phyloP scores from a whole-genome alignment of 306 rosid genomes.

The Citrullus amarus region DNA sequence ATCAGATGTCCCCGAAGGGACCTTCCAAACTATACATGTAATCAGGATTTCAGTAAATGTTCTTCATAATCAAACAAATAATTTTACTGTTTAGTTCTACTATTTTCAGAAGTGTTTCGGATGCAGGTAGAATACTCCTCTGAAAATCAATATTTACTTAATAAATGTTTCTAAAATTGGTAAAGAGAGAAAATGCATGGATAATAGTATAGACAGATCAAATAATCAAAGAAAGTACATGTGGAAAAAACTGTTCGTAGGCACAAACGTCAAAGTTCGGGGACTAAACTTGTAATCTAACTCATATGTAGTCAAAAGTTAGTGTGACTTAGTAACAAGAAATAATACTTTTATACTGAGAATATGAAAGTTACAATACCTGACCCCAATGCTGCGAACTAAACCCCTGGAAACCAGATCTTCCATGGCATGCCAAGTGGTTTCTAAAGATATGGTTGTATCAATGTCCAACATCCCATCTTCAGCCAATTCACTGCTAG shows the following conservation, averaged over 20 bases:
- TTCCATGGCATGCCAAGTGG: constrained; percentile 95
- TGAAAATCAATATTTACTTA: neutral
- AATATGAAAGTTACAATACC: constrained; percentile 24
- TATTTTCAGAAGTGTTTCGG: neutral
- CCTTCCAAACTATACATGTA: neutral
- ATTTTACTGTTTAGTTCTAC: neutral
- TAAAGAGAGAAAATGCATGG: neutral
- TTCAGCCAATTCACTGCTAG: constrained; percentile 69
- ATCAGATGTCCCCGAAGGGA: neutral
- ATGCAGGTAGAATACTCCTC: neutral
- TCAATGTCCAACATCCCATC: constrained; percentile 86
- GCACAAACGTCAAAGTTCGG: neutral
- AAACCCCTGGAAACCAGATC: constrained; percentile 71
- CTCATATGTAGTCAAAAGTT: neutral
- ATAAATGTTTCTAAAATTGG: neutral
- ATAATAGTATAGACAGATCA: neutral
- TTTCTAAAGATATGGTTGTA: constrained; percentile 67
- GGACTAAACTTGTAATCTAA: neutral
- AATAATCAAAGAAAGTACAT: neutral
- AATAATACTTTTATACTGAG: neutral
- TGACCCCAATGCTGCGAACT: constrained; percentile 92
- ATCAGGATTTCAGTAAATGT: neutral
- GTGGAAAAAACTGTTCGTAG: neutral
- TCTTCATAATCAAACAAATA: neutral
- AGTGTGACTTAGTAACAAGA: neutral